Base-by-base conservation (phyloP, 768 basidiomycete genomes). In the Cyathus striatus region DNA sequence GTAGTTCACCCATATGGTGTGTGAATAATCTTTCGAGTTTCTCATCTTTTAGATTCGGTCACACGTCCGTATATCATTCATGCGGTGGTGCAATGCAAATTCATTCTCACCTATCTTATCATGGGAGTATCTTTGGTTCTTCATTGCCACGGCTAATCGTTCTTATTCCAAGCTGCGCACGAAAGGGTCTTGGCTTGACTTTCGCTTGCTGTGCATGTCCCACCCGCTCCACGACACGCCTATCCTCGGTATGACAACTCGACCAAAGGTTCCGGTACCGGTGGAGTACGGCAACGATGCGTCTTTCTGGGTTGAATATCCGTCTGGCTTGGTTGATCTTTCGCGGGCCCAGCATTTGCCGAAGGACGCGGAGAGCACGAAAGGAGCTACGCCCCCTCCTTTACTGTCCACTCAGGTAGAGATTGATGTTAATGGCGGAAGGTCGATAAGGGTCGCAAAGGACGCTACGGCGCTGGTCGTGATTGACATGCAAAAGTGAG, bases 401-500 rank as follows among this genome's bases (percentile, higher is more conserved):
- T 61, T 59, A 40, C 61, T 51, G 47, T 43, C 43, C 33, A 63
- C 46, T 35, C 79, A 82, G 47, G 55, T 71, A 9, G 81, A 86
- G 25, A 66, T 86, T 25, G 58, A 65, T 3, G 80, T 79, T 3
- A 67, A 78, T 45, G 72, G 75, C 14, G 68, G 70, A 17, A 68
- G 79, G 18, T 64, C 60, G 16, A 59, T 83, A 37, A 65, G 81
- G 39, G 60, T 83, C 21, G 66, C 76, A 50, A 69, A 65, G 24
- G 60, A 69, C 23, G 59, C 65, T 38, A 75, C 70, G 14, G 83
- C 81, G 7, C 58, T 78, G 42, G 74, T 83, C n/a, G 66, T 85
- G 16, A 71, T 84, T 40, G 83, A 84, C 52, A 85, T 86, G 84
- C 83, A 85, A 56, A 86, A 84, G 83, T 83, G 52, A 46, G 69